These are phyloP conservation scores for Cymbopogon citratus DNA, from an alignment of 176 grass and related monocot species.

Conservation along the genomic window DNA sequence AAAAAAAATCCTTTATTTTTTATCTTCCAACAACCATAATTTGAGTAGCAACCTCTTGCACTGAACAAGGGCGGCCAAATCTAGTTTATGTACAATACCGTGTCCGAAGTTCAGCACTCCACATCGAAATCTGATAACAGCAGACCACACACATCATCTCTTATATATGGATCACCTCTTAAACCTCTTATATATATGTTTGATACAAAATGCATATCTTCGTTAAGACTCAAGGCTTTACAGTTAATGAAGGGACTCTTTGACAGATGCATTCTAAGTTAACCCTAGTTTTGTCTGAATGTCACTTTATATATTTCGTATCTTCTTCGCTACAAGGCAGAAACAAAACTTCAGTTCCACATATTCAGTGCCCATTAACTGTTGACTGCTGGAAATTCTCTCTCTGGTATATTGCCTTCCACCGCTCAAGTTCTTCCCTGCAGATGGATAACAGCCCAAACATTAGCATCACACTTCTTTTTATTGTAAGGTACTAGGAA, in stretches of 20 bases:
- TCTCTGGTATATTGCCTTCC: conserved; percentile 73
- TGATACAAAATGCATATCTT: conserved; percentile 21
- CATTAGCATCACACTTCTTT: neutral
- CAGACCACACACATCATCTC: neutral
- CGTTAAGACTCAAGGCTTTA: conserved; percentile 23
- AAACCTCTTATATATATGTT: conserved; percentile 8
- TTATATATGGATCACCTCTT: conserved; percentile 1
- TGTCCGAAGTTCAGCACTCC: neutral
- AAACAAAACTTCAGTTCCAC: conserved; percentile 30
- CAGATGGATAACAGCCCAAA: conserved; percentile 16
- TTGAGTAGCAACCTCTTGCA: neutral
- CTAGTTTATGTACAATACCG: neutral
- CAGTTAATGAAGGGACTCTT: conserved; percentile 17
- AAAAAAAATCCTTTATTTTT: too few relatives aligned
- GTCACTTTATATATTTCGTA: conserved; percentile 23
- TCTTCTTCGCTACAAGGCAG: conserved; percentile 20
- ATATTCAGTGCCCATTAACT: conserved; percentile 45
- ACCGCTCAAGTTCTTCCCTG: conserved; percentile 89
- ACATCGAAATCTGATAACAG: conserved; percentile 13
- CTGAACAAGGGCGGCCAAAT: neutral
- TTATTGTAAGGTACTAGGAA: neutral
- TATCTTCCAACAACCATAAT: neutral
- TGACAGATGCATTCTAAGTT: conserved; percentile 26
- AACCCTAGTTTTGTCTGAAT: conserved; percentile 30
- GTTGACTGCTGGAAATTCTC: conserved; percentile 58